These are phyloP conservation scores for Vigna radiata DNA, from an alignment of 306 rosid species.

Conservation along the genomic window DNA sequence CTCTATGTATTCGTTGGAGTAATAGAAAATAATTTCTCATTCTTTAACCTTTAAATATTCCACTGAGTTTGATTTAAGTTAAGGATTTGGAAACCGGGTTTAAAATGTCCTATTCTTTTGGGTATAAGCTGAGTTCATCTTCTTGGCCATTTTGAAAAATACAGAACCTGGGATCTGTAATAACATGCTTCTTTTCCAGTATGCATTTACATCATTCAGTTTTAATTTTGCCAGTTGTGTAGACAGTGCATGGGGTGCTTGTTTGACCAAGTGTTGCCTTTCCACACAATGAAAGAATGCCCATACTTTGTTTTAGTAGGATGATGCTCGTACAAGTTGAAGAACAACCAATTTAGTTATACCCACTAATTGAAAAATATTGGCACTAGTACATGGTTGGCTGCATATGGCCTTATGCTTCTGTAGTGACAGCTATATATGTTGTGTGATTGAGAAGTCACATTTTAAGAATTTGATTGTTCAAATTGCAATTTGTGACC, in stretches of 20 bases:
- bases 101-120: conserved; percentile 32
- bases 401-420: conserved; percentile 16
- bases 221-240: conserved; percentile 30
- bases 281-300: conserved; percentile 6
- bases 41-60: background rate
- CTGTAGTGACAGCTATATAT: conserved; percentile 18
- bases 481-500: conserved; percentile 1
- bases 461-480: conserved; percentile 20
- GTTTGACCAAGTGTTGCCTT: background rate
- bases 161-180: conserved; percentile 27
- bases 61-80: conserved; percentile 13
- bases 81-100: conserved; percentile 15
- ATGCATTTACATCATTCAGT: conserved; percentile 3
- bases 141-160: conserved; percentile 22
- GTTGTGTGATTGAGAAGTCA: conserved; percentile 17
- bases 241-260: conserved; percentile 28
- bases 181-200: conserved; percentile 9
- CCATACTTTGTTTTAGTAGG: conserved; percentile 22
- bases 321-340: conserved; percentile 1
- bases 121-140: conserved; percentile 24
- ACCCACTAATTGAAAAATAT: conserved; percentile 14
- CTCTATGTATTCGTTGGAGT: background rate
- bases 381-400: conserved; percentile 8
- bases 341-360: conserved; percentile 16
- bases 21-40: background rate